Evolutionary conservation across 23 red algal species (phyloP), one percentile per base, ranked within the genome.

Genomic region (Cyanidiococcus yangmingshanensis): DNA sequence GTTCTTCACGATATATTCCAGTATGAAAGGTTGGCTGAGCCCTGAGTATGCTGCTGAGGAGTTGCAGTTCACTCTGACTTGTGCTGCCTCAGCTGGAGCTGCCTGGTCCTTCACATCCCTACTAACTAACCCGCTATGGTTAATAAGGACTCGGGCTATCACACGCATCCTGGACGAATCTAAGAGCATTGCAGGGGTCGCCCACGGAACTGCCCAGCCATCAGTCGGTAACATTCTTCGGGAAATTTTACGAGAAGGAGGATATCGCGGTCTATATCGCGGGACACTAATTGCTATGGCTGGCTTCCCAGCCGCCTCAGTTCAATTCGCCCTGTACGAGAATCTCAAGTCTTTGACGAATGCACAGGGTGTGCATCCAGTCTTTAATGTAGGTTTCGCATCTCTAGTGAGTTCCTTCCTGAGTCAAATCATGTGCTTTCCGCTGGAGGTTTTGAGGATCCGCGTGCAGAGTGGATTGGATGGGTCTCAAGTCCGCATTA

Each of bases 251-350:
- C 12, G 63, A 7, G 63, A 71, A 35, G 63, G 32, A 3, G 63
- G 63, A 7, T 30, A 27, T 29, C 12, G 63, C 63, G 63, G 63
- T 29, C 63, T 71, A 17, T 71, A 71, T 29, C 63, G 63, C 3
- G 63, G 63, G 3, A 71, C 63, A 2, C 7, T 35, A 29, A 29
- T 71, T 7, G 7, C 63, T 3, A 71, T 71, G 63, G 63, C 63
- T 35, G 63, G 63, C 7, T 71, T 71, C 63, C 63, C 63, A 2
- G 63, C 63, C 27, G 63, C 63, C 7, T 32, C n/a, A 12, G 63
- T 71, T 25, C 63, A 71, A 29, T 71, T 71, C 32, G 63, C 63
- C 12, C 63, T 71, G 21, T 81, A 81, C 30, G 68, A 81, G 1
- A 50, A 50, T 0, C 24, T 81, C 1, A 81, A 59, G n/a, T 2